Conservation (phyloP, 306 rosid genomes). For the Cicer bijugum region DNA sequence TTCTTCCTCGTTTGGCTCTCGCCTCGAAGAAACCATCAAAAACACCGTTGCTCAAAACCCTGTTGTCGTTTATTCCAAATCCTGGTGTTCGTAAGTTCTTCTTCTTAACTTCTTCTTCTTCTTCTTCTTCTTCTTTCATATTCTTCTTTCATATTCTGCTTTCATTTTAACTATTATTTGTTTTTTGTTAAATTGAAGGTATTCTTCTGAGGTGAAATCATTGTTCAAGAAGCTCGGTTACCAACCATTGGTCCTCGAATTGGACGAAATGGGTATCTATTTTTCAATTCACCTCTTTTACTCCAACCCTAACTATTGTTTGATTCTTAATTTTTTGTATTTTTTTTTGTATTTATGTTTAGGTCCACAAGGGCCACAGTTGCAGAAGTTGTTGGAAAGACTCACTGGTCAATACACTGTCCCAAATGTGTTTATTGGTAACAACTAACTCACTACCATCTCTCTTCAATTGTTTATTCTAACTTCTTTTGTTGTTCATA, state of each 20-base stretch:
- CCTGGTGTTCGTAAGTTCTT: conserved; percentile 86
- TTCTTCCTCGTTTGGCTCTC: conserved; percentile 82
- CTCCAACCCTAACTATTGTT: conserved; percentile 29
- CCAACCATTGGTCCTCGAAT: conserved; percentile 76
- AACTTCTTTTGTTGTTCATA: too few relatives aligned
- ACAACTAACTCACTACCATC: conserved; percentile 10
- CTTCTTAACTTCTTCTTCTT: neutral
- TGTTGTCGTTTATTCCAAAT: conserved; percentile 88
- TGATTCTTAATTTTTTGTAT: conserved; percentile 14
- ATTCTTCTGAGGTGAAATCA: conserved; percentile 85
- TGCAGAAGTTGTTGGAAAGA: conserved; percentile 86
- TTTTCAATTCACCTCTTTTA: neutral
- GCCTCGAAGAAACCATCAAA: conserved; percentile 86
- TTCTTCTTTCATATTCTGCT: neutral
- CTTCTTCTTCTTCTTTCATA: too few relatives aligned
- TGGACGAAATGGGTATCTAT: conserved; percentile 87
- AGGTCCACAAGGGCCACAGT: conserved; percentile 97
- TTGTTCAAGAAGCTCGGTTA: conserved; percentile 76
- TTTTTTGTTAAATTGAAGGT: conserved; percentile 50
- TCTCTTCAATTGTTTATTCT: neutral
- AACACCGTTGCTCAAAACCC: conserved; percentile 71
- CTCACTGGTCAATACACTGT: conserved; percentile 93
- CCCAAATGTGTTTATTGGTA: conserved; percentile 96
- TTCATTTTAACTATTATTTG: too few relatives aligned
- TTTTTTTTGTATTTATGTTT: conserved; percentile 33